Evolutionary conservation across 2,329 filamentous ascomycete genomes (phyloP).

Genomic region (Stylonectria norvegica): DNA sequence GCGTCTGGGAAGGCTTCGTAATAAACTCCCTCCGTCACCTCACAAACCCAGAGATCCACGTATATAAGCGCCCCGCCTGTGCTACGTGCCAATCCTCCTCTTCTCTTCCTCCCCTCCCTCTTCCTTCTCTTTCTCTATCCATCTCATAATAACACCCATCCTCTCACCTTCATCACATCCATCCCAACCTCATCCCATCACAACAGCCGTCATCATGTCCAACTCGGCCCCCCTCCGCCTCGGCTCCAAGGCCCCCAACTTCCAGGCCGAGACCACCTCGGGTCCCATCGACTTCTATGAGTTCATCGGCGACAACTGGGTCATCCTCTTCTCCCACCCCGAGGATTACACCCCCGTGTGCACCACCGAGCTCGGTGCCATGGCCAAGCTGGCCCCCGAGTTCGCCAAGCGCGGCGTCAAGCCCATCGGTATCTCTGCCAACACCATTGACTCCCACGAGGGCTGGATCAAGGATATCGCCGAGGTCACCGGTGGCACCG

Average conservation of each 20-base stretch:
- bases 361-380: constrained; percentile 91
- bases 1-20: too few species aligned
- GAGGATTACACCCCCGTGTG: constrained; percentile 93
- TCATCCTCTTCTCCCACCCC: constrained; percentile 80
- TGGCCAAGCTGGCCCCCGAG: constrained; percentile 83
- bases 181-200: background rate
- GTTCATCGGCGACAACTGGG: constrained; percentile 76
- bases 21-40: too few species aligned
- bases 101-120: background rate
- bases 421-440: constrained; percentile 86
- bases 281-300: constrained; percentile 80
- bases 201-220: constrained; percentile 27
- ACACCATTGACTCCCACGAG: constrained; percentile 78
- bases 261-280: constrained; percentile 75
- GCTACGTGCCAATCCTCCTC: constrained; percentile 5
- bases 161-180: background rate
- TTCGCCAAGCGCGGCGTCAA: constrained; percentile 85
- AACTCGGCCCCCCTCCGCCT: constrained; percentile 51
- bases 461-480: constrained; percentile 89
- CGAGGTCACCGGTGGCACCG: constrained; percentile 68
- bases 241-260: constrained; percentile 71
- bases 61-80: background rate
- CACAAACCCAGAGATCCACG: too few species aligned
- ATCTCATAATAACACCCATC: background rate
- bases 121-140: constrained; percentile 3